Evolutionary conservation across 495 filamentous ascomycete species (phyloP), one percentile per base, ranked within the genome.

Genomic region (Aspergillus steynii): DNA sequence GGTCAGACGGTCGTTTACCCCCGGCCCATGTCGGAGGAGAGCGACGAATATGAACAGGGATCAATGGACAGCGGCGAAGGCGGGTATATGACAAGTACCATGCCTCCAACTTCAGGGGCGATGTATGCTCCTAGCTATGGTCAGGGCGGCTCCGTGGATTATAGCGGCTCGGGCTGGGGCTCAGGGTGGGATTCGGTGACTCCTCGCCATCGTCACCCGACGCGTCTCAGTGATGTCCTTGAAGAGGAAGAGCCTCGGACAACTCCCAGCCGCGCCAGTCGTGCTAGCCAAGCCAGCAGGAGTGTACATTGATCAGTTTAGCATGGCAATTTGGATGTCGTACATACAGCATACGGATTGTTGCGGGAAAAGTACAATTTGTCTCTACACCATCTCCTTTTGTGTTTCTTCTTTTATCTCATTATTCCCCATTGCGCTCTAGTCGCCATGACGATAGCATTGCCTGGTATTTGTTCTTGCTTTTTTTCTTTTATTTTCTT

Each of bases 131-230:
- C 53, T 2, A 62, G 68, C 1, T 72, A 76, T 55, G 64, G 68
- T 5, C 73, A 71, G 10, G 63, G 67, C 6, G 65, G 67, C 7
- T 68, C 69, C 12, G 63, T 74, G 60, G 84, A 86, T 60, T 87
- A 87, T 61, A 83, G 78, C 48, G 86, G 86, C 5, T 74, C 83
- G 27, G 89, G 86, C 12, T 95, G 89, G 76, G 87, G 88, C 2
- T 72, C 81, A 0, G 89, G 86, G 8, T 97, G 93, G 93, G 92
- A 95, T 55, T 71, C 81, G 8, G 60, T 82, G 52, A 83, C 92
- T 56, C 85, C 90, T n/a, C 82, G 93, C 53, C 95, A 97, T 76
- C 93, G 97, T 68, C 95, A 98, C 76, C 94, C 94, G 0, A 97
- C 94, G 3, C 80, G 95, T 56, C 77, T 99, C 59, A 97, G 95